These are phyloP conservation scores for Pseudogymnoascus verrucosus DNA, from an alignment of 2,329 filamentous ascomycete species.

Conservation along the genomic window DNA sequence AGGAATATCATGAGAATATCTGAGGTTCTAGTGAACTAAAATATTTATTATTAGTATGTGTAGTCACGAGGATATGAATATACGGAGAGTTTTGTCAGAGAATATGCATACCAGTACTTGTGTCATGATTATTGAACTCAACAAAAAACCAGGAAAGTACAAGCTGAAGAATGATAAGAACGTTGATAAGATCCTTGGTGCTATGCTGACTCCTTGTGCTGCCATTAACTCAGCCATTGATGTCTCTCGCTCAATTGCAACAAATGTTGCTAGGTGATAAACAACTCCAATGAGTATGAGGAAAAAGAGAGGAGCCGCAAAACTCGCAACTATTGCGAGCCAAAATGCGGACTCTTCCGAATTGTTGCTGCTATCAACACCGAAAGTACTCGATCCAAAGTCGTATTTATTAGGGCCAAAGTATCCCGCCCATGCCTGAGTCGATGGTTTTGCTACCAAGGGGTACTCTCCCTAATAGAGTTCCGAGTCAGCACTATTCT, in stretches of 20 bases:
- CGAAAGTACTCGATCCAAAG: neutral
- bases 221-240: slow-evolving; percentile 22
- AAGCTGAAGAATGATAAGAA: slow-evolving; percentile 19
- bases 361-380: neutral
- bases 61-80: neutral
- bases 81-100: neutral
- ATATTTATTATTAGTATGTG: neutral
- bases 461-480: slow-evolving; percentile 13
- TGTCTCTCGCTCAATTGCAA: slow-evolving; percentile 21
- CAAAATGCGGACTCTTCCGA: slow-evolving; percentile 10
- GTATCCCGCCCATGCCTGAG: slow-evolving; percentile 16
- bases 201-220: slow-evolving; percentile 20
- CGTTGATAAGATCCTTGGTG: slow-evolving; percentile 20
- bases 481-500: neutral
- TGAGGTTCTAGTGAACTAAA: slow-evolving; percentile 18
- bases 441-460: slow-evolving; percentile 14
- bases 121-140: slow-evolving; percentile 20
- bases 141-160: slow-evolving; percentile 22
- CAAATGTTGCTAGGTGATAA: slow-evolving; percentile 22
- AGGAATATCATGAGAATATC: slow-evolving; percentile 21
- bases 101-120: slow-evolving; percentile 14
- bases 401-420: slow-evolving; percentile 9
- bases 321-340: slow-evolving; percentile 14
- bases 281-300: slow-evolving; percentile 23
- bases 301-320: slow-evolving; percentile 21